Conservation (phyloP, 2,329 filamentous ascomycete species). For the Sphaerulina populicola region DNA sequence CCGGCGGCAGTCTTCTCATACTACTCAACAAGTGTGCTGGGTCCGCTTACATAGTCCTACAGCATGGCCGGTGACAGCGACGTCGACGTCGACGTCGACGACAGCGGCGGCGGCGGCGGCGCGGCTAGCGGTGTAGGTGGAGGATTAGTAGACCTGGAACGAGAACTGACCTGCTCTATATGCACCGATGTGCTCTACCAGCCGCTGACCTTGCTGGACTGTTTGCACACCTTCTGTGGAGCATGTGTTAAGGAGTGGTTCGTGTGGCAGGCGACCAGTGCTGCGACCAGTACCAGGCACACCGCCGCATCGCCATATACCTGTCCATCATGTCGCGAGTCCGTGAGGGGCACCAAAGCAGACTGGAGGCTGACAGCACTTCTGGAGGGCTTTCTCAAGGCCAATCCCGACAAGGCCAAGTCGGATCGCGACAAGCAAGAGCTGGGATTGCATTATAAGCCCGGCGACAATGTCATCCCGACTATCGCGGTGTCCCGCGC, state of each 20-base stretch:
- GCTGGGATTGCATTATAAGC: constrained; percentile 66
- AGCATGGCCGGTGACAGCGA: background rate
- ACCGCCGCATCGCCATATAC: constrained; percentile 56
- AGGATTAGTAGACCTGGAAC: constrained; percentile 60
- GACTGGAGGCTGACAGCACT: constrained; percentile 87
- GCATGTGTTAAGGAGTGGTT: constrained; percentile 97
- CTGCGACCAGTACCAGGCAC: constrained; percentile 33
- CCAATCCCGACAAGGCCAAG: constrained; percentile 68
- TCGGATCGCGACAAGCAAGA: constrained; percentile 65
- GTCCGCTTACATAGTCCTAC: background rate
- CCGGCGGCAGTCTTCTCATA: background rate
- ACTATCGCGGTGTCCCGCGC: constrained; percentile 51
- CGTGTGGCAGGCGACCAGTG: constrained; percentile 60
- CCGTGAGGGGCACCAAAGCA: constrained; percentile 76
- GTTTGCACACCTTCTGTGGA: constrained; percentile 70
- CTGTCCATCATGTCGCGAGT: constrained; percentile 83
- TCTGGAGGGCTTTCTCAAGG: constrained; percentile 75
- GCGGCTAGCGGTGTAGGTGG: background rate
- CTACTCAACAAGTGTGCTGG: background rate
- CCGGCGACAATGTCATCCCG: constrained; percentile 72
- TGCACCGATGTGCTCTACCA: constrained; percentile 65
- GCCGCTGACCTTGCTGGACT: constrained; percentile 35
- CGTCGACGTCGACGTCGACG: constrained; percentile 13
- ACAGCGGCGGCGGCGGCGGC: constrained; percentile 7
- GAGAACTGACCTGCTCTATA: constrained; percentile 92